Evolutionary conservation across 1,139 yeast species (phyloP), one percentile per base, ranked within the genome.

Genomic region (Nematodospora anomalae): DNA sequence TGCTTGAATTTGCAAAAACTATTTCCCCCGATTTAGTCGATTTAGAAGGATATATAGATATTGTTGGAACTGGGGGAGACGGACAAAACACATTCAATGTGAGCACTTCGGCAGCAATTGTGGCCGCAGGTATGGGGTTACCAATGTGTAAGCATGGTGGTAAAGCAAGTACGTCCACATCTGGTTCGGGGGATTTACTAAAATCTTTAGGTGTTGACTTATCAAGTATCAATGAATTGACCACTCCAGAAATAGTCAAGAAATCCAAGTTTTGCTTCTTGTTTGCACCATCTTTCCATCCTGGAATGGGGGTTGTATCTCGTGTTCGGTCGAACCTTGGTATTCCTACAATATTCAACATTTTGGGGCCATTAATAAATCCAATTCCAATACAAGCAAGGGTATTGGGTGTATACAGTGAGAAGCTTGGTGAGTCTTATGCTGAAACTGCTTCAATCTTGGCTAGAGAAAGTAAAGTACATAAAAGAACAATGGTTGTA

Each of bases 11-110:
- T 55, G 81, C 88, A 18, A 74, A 69, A 51, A 58, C 68, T 7
- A 76, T 86, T 15, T 58, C 60, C 11, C 56, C 61, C 1, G 54
- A 62, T 2, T 52, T 53, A 7, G 74, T 80, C 4, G 74, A 73
- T 32, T 50, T 64, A 1, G 62, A 57, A 2, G 86, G 87, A 0
- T 84, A 79, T 49, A 74, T 87, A 12, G 98, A 92, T 60, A 86
- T 92, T 27, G 98, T 92, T 6, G 98, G 98, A 1, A 92, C 98
- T 0, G 98, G 98, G 20, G 98, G 98, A 5, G 98, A 92, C 55
- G 96, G 97, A 3, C 96, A 92, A 56, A 83, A 92, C 56, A 92
- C 98, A 0, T 92, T 92, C 63, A 92, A 92, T 54, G 98, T 92
- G 1, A 85, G 96, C 6, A 92, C 98, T 0, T 87, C 97, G 1